phyloP scores from a whole-genome alignment of 1,139 yeast genomes.

The Debaryomyces nepalensis region DNA sequence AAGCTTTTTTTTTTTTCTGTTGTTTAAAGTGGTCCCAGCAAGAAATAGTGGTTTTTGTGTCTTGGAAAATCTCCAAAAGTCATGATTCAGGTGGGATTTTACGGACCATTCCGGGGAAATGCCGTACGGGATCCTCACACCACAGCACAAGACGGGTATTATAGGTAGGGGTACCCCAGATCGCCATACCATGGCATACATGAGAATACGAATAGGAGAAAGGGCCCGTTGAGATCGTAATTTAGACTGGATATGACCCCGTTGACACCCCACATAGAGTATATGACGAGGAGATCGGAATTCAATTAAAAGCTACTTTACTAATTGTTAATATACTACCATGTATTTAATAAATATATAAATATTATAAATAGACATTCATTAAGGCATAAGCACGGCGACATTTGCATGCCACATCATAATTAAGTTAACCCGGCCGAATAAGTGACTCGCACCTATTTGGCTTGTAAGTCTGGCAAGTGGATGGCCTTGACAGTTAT shows the following conservation, averaged over 20 bases:
- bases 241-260: background rate
- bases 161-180: background rate
- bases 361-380: conserved; percentile 7
- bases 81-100: no score
- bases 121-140: background rate
- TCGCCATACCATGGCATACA: background rate
- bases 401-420: background rate
- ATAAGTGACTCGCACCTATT: background rate
- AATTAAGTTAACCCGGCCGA: background rate
- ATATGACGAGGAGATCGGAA: background rate
- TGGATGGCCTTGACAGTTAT: conserved; percentile 57
- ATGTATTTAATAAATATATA: conserved; percentile 4
- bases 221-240: background rate
- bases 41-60: no score
- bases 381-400: conserved; percentile 2
- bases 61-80: no score
- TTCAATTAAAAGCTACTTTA: background rate
- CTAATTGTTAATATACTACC: background rate
- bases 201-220: background rate
- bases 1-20: no score
- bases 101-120: conserved; percentile 6
- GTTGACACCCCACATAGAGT: no score
- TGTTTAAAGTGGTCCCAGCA: no score
- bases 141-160: background rate
- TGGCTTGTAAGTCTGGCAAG: conserved; percentile 44